Percentiles rank a stretch among this genome's conserved stretches.
phyloP scores from a whole-genome alignment of 208 protist species.

The Acanthamoeba royreba region DNA sequence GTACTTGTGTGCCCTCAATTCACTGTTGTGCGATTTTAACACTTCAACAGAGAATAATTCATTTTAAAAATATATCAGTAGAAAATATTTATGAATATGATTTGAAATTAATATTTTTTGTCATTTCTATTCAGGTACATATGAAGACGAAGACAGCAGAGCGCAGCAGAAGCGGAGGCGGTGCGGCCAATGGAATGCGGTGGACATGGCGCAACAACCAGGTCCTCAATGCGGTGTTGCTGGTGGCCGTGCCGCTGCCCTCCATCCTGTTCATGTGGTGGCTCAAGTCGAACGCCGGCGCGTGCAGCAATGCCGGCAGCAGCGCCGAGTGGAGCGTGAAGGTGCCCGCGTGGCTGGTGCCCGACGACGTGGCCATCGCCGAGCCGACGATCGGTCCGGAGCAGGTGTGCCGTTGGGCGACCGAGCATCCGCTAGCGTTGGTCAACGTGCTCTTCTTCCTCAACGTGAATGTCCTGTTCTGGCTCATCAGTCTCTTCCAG shows the following conservation, averaged over 20 bases:
- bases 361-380: not conserved
- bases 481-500: conserved; percentile 39
- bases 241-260: not conserved
- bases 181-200: too few relatives aligned
- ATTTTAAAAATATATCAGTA: too few relatives aligned
- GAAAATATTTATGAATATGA: too few relatives aligned
- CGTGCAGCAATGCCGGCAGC: not conserved
- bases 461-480: conserved; percentile 39
- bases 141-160: not conserved
- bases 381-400: not conserved
- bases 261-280: conserved; percentile 23
- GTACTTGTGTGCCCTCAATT: too few relatives aligned
- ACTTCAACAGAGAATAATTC: too few relatives aligned
- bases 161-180: not conserved
- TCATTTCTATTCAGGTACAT: too few relatives aligned
- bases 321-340: not conserved
- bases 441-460: conserved; percentile 50
- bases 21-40: too few relatives aligned
- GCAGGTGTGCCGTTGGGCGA: not conserved
- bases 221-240: not conserved
- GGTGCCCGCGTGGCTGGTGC: not conserved
- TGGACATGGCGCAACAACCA: conserved; percentile 15
- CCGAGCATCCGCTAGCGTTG: not conserved
- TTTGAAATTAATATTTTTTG: too few relatives aligned
- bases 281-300: not conserved